Base-by-base conservation (phyloP, 495 filamentous ascomycete species). In the Aspergillus ostianus region DNA sequence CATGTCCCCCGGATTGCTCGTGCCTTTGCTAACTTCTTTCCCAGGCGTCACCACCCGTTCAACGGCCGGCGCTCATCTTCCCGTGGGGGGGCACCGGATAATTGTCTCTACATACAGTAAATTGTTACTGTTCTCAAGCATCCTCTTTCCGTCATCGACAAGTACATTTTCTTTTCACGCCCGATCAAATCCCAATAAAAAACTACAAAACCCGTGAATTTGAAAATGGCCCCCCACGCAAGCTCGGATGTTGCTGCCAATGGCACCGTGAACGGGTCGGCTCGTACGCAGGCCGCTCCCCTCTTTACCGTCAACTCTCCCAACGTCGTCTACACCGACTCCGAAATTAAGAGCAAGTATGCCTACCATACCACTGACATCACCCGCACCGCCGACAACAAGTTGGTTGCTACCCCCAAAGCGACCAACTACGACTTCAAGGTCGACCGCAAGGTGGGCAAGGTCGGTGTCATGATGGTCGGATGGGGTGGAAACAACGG, bases 401-500 rank as follows among this genome's bases (percentile, higher is more conserved):
- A 90, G 74, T 86, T 87, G 72, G 85, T 92, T 52, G 94, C 90
- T 59, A 86, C 84, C 47, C 94, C 94, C 64, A 90, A 91, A 81
- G 87, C 96, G 77, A 92, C 88, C 58, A 77, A 87, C 64, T 98
- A 98, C 75, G 86, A 97, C 80, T 98, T 98, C 90, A 96, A 96
- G 84, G 89, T 94, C 69, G 90, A 96, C 70, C 91, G 92, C 70
- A 90, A 91, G 74, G 84, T 97, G 46, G 90, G 90, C 74, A 97
- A 96, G 83, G 83, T 91, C 60, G 94, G 94, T 69, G 82, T 96
- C 80, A 97, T 98, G 94, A 85, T 98, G 69, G 95, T 98, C 61
- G 94, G 94, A 61, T 94, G 87, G 90, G 94, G 94, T 77, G 94
- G 94, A 68, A 98, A 98, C 87, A 98, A 98, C 72, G 94, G 94